Percentiles rank a stretch among this genome's conserved stretches.
Conservation (phyloP, 352 stramenopile genomes). For the Phytopythium mirpurense region DNA sequence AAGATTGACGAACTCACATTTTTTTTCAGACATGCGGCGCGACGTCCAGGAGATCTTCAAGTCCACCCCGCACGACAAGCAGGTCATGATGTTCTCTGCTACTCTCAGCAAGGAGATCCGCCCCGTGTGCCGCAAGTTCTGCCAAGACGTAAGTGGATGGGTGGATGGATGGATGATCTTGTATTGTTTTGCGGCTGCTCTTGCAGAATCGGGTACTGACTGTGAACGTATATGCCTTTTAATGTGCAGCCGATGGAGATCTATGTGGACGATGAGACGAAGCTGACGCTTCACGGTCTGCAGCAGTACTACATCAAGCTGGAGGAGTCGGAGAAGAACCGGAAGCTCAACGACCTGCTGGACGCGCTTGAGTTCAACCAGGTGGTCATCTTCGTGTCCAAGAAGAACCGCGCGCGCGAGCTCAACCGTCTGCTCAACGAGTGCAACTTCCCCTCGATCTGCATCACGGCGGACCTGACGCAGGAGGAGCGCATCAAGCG, state of each 20-base stretch:
- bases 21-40: slow-evolving; percentile 95
- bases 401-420: slow-evolving; percentile 96
- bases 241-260: slow-evolving; percentile 98
- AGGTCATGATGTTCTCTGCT: slow-evolving; percentile 99
- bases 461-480: slow-evolving; percentile 97
- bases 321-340: slow-evolving; percentile 98
- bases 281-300: slow-evolving; percentile 99
- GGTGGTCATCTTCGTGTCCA: slow-evolving; percentile 98
- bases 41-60: slow-evolving; percentile 99
- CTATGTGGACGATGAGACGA: slow-evolving; percentile 99
- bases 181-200: not conserved
- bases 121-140: slow-evolving; percentile 99
- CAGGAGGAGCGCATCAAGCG: slow-evolving; percentile 98
- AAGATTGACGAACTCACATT: too few species aligned
- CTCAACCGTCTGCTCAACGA: slow-evolving; percentile 98
- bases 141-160: slow-evolving; percentile 89
- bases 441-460: slow-evolving; percentile 99
- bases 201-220: not conserved
- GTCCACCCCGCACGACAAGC: slow-evolving; percentile 98
- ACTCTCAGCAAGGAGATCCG: slow-evolving; percentile 99
- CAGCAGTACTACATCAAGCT: slow-evolving; percentile 99
- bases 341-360: slow-evolving; percentile 99
- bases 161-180: not conserved
- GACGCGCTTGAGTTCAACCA: slow-evolving; percentile 99
- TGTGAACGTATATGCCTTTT: not conserved